A percentile compares a stretch with the other conserved stretches of the same genome.
phyloP scores from a whole-genome alignment of 495 filamentous ascomycete genomes.

The Talaromyces thailandensis region DNA sequence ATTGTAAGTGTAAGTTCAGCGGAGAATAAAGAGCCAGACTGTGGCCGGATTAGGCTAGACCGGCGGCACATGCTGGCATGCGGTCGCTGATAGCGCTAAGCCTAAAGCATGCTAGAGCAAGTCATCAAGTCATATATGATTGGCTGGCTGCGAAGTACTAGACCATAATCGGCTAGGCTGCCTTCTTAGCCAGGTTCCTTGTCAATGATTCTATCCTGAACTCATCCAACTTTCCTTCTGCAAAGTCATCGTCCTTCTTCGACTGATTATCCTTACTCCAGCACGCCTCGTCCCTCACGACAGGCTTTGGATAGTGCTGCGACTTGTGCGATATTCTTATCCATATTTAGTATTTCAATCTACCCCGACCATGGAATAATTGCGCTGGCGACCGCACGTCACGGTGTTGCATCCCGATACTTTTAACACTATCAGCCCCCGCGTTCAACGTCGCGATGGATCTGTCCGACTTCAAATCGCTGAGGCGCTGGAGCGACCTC shows the following conservation, averaged over 20 bases:
- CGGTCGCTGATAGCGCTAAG: not conserved
- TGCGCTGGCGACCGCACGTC: not conserved
- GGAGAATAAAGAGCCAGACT: not conserved
- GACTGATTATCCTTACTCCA: not conserved
- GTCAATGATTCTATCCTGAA: not conserved
- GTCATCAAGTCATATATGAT: not conserved
- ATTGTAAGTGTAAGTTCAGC: too few relatives aligned
- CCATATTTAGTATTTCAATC: not conserved
- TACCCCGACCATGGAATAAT: not conserved
- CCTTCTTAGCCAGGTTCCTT: not conserved
- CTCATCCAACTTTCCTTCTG: not conserved
- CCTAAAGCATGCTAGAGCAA: not conserved
- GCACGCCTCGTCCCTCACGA: not conserved
- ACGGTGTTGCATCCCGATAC: not conserved
- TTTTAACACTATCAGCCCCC: not conserved
- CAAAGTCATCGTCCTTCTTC: not conserved
- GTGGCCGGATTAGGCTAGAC: not conserved
- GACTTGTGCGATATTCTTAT: not conserved
- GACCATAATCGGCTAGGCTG: not conserved
- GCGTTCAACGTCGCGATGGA: not conserved
- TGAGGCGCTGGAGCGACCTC: conserved; percentile 2
- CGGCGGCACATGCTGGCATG: not conserved
- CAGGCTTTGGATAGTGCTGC: not conserved
- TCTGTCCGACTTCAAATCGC: conserved; percentile 1
- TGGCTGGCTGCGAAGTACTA: not conserved